Base-by-base conservation (phyloP, 306 rosid species). In the Betula pendula region DNA sequence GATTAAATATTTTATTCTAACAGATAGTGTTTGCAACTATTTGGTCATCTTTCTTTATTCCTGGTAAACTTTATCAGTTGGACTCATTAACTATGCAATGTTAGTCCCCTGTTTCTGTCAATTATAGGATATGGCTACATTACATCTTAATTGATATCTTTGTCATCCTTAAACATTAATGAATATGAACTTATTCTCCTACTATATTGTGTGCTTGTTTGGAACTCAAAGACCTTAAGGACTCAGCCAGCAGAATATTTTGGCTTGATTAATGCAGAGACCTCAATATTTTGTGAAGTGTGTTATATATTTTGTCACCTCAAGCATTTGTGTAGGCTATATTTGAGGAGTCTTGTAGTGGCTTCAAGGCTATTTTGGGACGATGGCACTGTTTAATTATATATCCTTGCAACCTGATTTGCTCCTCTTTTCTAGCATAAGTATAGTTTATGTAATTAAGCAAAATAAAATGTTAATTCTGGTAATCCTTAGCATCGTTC, bases 81-180 rank as follows among this genome's bases (percentile, higher is more conserved):
- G 44, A 68, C 60, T 38, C 15, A 11, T 48, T 44, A 49, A 8
- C 19, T 25, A 2, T 19, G 17, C 38, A 59, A 33, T 50, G 40
- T 20, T 77, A 59, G 59, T 70, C 31, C 43, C 74, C 47, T 74
- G 31, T 66, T 77, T 38, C 58, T 49, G 58, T 35, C 55, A 69
- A 6, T 73, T 29, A 43, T 53, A 62, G 35, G 33, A 47, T 59
- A 1, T 59, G 67, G 38, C 15, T 27, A 38, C 38, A 27, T 5
- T 50, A 27, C 9, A 14, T 6, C 38, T 59, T 29, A 5, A n/a
- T 24, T 11, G 67, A 27, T 59, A 59, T 16, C 24, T 15, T 59
- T 59, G 40, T 14, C 17, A 14, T 59, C 67, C 67, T 59, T 59
- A 27, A 59, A 59, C 67, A 53, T 20, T 53, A 53, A 53, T 53